Conservation (phyloP, 495 filamentous ascomycete genomes). For the Aspergillus leporis region DNA sequence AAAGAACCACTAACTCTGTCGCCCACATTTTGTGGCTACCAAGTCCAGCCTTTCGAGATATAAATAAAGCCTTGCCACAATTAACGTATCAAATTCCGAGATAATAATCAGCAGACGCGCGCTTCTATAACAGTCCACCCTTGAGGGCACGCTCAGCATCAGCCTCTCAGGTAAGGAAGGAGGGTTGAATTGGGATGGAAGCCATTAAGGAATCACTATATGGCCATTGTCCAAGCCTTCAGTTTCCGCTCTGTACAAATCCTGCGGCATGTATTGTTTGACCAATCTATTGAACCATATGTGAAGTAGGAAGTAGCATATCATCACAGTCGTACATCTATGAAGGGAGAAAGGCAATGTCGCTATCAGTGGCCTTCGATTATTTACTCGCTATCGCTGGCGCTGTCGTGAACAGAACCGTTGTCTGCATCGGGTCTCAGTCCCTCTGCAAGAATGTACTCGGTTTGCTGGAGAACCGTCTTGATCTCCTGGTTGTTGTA, state of each 20-base stretch:
- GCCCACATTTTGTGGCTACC: background rate
- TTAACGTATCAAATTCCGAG: background rate
- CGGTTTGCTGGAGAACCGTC: conserved; percentile 69
- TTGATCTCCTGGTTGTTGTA: conserved; percentile 65
- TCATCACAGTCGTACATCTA: conserved; percentile 25
- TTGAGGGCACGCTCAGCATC: background rate
- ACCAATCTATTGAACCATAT: conserved; percentile 8
- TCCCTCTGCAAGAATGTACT: conserved; percentile 61
- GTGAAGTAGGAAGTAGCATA: conserved; percentile 8
- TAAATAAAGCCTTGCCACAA: background rate
- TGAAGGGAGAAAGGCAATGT: conserved; percentile 6
- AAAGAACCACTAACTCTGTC: background rate
- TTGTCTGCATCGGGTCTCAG: conserved; percentile 33
- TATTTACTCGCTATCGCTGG: conserved; percentile 45
- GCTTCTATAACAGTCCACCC: background rate
- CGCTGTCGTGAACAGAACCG: conserved; percentile 36
- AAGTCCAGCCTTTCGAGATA: background rate
- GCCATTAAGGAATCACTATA: background rate
- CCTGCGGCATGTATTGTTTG: background rate
- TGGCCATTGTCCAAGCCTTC: background rate
- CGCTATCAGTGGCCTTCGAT: background rate
- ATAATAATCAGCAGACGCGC: background rate
- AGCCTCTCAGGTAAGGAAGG: background rate
- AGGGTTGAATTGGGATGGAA: background rate
- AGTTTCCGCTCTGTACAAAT: background rate